Conservation (phyloP, 1,284 basidiomycete genomes). For the Apiotrichum veenhuisii region DNA sequence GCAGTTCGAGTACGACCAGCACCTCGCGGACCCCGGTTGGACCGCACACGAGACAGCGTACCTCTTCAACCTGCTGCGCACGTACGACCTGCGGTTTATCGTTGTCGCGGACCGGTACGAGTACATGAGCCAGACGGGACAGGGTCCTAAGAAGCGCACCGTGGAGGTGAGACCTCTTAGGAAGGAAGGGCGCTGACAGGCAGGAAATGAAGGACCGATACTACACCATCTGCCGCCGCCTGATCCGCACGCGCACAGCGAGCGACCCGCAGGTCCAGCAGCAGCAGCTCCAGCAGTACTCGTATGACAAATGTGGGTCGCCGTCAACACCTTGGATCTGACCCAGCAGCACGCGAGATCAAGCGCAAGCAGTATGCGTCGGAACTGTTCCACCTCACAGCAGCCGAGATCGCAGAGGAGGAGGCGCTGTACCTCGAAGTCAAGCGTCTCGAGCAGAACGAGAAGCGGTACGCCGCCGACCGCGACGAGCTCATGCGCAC, state of each 20-base stretch:
- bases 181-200: neutral
- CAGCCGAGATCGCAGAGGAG: slow-evolving; percentile 88
- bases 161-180: slow-evolving; percentile 74
- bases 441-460: slow-evolving; percentile 88
- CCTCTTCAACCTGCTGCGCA: slow-evolving; percentile 73
- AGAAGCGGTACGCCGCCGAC: slow-evolving; percentile 80
- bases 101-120: slow-evolving; percentile 88
- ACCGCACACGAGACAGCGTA: slow-evolving; percentile 93
- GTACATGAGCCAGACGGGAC: slow-evolving; percentile 44
- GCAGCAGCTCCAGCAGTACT: slow-evolving; percentile 65
- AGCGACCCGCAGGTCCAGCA: slow-evolving; percentile 70
- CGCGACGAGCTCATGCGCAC: slow-evolving; percentile 84
- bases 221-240: slow-evolving; percentile 83
- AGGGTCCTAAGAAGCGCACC: slow-evolving; percentile 53
- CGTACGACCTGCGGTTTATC: slow-evolving; percentile 87
- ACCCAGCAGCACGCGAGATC: slow-evolving; percentile 70
- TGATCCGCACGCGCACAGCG: slow-evolving; percentile 74
- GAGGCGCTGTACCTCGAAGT: slow-evolving; percentile 93
- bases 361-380: slow-evolving; percentile 84
- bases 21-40: slow-evolving; percentile 80
- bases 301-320: slow-evolving; percentile 73
- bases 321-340: neutral
- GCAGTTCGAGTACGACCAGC: slow-evolving; percentile 81
- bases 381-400: slow-evolving; percentile 78
- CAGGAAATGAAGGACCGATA: slow-evolving; percentile 95